Evolutionary conservation across 2,329 filamentous ascomycete genomes (phyloP), one percentile per base, ranked within the genome.

Genomic region (Dothiorella sarmentorum): DNA sequence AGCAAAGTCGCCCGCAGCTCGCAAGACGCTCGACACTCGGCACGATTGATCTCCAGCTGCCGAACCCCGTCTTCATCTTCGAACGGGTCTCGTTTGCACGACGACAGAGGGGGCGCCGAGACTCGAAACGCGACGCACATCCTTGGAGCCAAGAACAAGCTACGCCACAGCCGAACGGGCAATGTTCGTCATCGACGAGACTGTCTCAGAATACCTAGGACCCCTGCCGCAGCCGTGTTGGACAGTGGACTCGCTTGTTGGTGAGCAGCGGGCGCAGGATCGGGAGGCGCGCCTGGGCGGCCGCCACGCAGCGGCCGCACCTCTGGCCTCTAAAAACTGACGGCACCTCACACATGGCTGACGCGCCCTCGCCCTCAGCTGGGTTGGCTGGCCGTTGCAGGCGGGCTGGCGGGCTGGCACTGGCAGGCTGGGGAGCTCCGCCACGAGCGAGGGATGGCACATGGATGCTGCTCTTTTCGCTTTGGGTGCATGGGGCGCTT

Each of bases 121-220:
- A 15, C 35, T 40, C 49, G 49, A 53, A 53, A 53, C 49, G 40
- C 49, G 49, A n/a, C n/a, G 49, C 24, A 7, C 49, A 53, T 20
- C 49, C 49, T 35, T 53, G 49, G 24, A 13, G 22, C 35, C 15
- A 13, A 20, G 31, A 13, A 11, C 35, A 26, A 17, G n/a, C n/a
- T n/a, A n/a, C 35, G 49, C 49, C 49, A 53, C 49, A 53, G 49
- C 49, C 49, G 49, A 40, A 38, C 24, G 43, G 24, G 44, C 27
- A 26, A 49, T 31, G 51, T 43, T 55, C 49, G 49, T 53, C 49
- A 53, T 38, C 37, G 43, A 45, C 24, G 26, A 31, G 24, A 4
- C 22, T 43, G 52, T 44, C 37, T 56, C 52, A 56, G 37, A 43
- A 56, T 56, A 43, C n/a, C n/a, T n/a, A n/a, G n/a, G 40, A 31